Evolutionary conservation across 2,329 filamentous ascomycete species (phyloP).

Genomic region (Penicillium sp.): DNA sequence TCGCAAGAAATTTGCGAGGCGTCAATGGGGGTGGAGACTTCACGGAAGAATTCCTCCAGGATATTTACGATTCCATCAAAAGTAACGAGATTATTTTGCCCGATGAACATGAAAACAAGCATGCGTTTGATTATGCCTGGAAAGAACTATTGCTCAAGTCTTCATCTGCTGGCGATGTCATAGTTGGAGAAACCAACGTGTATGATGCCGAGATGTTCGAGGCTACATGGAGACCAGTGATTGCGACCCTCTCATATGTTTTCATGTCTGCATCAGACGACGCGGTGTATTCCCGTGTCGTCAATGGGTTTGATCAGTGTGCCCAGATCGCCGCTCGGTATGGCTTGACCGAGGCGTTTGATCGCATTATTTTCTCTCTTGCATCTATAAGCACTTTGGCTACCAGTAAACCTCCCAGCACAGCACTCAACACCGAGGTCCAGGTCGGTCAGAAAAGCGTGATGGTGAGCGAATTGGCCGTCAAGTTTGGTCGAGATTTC

Average conservation of each 20-base stretch:
- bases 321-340: slow-evolving; percentile 88
- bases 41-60: slow-evolving; percentile 74
- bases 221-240: slow-evolving; percentile 90
- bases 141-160: slow-evolving; percentile 88
- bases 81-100: slow-evolving; percentile 93
- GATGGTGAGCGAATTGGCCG: slow-evolving; percentile 97
- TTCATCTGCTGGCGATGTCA: slow-evolving; percentile 68
- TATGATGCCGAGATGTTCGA: slow-evolving; percentile 98
- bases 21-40: slow-evolving; percentile 87
- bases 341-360: slow-evolving; percentile 77
- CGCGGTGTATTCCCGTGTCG: slow-evolving; percentile 87
- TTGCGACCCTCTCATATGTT: slow-evolving; percentile 93
- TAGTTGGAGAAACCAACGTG: slow-evolving; percentile 84
- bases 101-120: slow-evolving; percentile 94
- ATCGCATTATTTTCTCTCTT: slow-evolving; percentile 87
- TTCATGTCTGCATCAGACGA: slow-evolving; percentile 99
- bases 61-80: slow-evolving; percentile 88
- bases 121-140: slow-evolving; percentile 97
- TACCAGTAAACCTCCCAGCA: slow-evolving; percentile 73
- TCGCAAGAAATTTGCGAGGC: slow-evolving; percentile 83
- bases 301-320: slow-evolving; percentile 94
- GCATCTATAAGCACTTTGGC: slow-evolving; percentile 88
- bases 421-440: slow-evolving; percentile 88
- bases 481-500: slow-evolving; percentile 91
- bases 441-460: slow-evolving; percentile 88